A percentile compares a stretch with the other conserved stretches of the same genome.
These are phyloP conservation scores for Quercus phellos DNA, from an alignment of 331 rosid species.

Conservation along the genomic window DNA sequence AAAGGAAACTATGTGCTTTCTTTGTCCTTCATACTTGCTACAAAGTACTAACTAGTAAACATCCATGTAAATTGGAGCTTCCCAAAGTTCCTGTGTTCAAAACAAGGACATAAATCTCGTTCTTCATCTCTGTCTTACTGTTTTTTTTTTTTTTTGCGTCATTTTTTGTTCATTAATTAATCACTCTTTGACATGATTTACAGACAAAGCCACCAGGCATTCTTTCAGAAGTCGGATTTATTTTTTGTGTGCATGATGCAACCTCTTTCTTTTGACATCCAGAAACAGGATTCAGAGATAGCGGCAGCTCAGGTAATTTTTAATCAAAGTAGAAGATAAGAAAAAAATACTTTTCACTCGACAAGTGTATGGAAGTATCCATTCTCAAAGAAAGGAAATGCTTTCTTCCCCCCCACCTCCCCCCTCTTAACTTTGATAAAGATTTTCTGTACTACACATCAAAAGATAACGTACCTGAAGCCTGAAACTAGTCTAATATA, in stretches of 20 bases:
- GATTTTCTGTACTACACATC: neutral
- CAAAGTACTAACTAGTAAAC: too few relatives aligned
- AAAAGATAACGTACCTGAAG: neutral
- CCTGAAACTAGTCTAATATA: neutral
- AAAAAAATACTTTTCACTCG: neutral
- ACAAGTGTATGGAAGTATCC: neutral
- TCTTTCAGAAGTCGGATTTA: conserved; percentile 80
- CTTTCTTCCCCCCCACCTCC: neutral
- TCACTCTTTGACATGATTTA: conserved; percentile 13
- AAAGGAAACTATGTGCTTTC: too few relatives aligned
- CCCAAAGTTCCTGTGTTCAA: neutral
- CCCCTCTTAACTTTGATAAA: neutral
- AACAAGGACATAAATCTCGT: neutral
- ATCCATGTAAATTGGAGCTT: too few relatives aligned
- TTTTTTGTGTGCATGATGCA: conserved; percentile 72
- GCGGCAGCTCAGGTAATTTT: conserved; percentile 65
- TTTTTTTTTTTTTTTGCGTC: neutral
- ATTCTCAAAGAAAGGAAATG: neutral
- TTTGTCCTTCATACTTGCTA: too few relatives aligned
- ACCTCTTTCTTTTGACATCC: conserved; percentile 59
- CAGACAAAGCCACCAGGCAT: conserved; percentile 68
- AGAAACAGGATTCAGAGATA: conserved; percentile 63
- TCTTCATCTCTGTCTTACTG: neutral
- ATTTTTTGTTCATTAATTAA: conserved; percentile 7
- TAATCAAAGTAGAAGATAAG: neutral